These are phyloP conservation scores for Citrus trifoliata DNA, from an alignment of 345 rosid species.

Conservation along the genomic window DNA sequence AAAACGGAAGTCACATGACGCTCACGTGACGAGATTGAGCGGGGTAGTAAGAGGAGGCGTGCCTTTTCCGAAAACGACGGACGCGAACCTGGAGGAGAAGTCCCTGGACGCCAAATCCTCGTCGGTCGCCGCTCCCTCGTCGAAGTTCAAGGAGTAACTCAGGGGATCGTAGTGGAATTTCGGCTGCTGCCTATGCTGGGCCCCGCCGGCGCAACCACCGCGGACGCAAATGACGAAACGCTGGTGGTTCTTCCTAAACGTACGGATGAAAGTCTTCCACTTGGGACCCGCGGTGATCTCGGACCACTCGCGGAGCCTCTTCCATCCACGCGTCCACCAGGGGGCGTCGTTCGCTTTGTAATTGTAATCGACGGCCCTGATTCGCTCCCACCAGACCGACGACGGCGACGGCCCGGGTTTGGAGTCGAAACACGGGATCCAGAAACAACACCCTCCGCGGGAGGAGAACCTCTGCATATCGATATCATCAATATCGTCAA, in stretches of 20 bases:
- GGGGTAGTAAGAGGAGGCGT: constrained; percentile 1
- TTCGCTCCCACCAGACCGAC: constrained; percentile 44
- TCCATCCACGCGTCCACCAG: constrained; percentile 48
- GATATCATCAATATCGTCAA: constrained; percentile 21
- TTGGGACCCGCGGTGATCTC: constrained; percentile 47
- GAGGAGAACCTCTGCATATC: constrained; percentile 15
- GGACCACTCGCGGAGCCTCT: constrained; percentile 45
- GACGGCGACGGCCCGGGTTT: constrained; percentile 4
- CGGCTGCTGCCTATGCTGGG: constrained; percentile 13
- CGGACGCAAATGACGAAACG: constrained; percentile 24
- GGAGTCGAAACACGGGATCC: constrained; percentile 32
- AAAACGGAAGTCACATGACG: neutral
- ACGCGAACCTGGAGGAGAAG: constrained; percentile 49
- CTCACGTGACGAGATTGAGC: neutral
- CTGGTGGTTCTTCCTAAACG: constrained; percentile 23
- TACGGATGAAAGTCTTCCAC: constrained; percentile 53
- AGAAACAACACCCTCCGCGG: constrained; percentile 38
- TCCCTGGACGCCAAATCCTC: constrained; percentile 33
- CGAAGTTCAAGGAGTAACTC: constrained; percentile 88
- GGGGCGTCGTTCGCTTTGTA: constrained; percentile 5
- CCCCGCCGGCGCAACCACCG: constrained; percentile 3
- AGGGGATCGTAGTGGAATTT: constrained; percentile 67
- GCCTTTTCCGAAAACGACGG: constrained; percentile 39
- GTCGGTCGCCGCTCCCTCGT: constrained; percentile 50
- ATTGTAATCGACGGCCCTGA: constrained; percentile 23